These are phyloP conservation scores for Saccharomycopsis schoenii DNA, from an alignment of 805 yeast species.

Conservation along the genomic window DNA sequence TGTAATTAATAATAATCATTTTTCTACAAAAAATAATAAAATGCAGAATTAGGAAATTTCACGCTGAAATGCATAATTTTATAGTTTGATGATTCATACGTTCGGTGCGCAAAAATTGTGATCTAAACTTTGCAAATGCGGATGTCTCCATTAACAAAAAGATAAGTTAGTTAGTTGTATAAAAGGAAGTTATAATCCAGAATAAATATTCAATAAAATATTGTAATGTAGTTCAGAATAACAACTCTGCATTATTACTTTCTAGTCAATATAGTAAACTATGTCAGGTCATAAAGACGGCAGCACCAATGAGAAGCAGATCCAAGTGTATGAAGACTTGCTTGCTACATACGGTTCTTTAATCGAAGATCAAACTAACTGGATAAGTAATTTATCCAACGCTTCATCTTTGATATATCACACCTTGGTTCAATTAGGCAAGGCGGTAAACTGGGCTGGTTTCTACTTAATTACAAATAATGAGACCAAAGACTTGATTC, in stretches of 20 bases:
- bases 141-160: not conserved
- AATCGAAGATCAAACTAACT: conserved; percentile 51
- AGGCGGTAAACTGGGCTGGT: conserved; percentile 82
- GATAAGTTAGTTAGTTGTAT: too few relatives aligned
- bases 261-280: too few relatives aligned
- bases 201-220: too few relatives aligned
- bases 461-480: conserved; percentile 52
- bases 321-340: conserved; percentile 29
- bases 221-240: too few relatives aligned
- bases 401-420: conserved; percentile 74
- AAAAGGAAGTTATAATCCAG: not conserved
- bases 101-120: not conserved
- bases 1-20: too few relatives aligned
- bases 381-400: conserved; percentile 87
- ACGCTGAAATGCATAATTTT: not conserved
- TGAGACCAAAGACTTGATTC: conserved; percentile 37
- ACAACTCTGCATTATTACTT: too few relatives aligned
- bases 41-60: not conserved
- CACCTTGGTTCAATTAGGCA: conserved; percentile 33
- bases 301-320: conserved; percentile 23
- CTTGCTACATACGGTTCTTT: conserved; percentile 51
- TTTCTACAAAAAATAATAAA: too few relatives aligned
- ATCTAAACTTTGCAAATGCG: not conserved
- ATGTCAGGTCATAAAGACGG: not conserved
- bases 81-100: not conserved